Evolutionary conservation across 139 green algal species (phyloP), one percentile per base, ranked within the genome.

Genomic region (Chlorella sorokiniana): DNA sequence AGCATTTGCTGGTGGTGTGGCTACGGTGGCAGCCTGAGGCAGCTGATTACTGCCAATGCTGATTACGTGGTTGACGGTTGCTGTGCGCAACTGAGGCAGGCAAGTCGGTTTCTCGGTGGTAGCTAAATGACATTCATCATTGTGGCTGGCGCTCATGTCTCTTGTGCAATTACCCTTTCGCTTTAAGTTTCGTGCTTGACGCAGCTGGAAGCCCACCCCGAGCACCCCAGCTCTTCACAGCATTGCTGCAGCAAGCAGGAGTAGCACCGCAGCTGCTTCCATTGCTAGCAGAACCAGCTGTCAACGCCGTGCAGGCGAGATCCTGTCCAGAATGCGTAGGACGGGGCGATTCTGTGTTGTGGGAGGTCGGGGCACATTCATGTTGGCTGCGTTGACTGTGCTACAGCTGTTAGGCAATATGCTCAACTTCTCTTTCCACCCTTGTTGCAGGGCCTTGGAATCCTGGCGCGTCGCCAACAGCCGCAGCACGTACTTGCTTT

Each of bases 21-120:
- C 48, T 94, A 93, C 69, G 44, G 31, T n/a, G 63, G 77, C 61
- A 85, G 81, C 4, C 72, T 94, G 45, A 31, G 35, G 14, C n/a
- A 82, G 20, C 87, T 96, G 41, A 69, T 97, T 20, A 44, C 69
- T 1, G 78, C 42, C 18, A 96, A 96, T 70, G 89, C 89, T 2
- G 93, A 97, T 78, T 97, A 95, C 70, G 84, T 96, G 8, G 88
- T 97, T 54, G 93, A 97, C 79, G 91, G 86, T 14, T 68, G 95
- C 41, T 96, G 92, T 64, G 63, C 69, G 61, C 88, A 90, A 63
- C 86, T 97, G 73, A 81, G 93, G 16, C 33, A 89, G 84, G 86
- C 86, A 45, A 11, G 48, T 4, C 9, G 8, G 3, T 10, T 59
- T 35, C 40, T 6, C n/a, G n/a, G n/a, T n/a, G n/a, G n/a, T n/a